Evolutionary conservation across 139 green algal species (phyloP).

Genomic region (Auxenochlorella pyrenoidosa): DNA sequence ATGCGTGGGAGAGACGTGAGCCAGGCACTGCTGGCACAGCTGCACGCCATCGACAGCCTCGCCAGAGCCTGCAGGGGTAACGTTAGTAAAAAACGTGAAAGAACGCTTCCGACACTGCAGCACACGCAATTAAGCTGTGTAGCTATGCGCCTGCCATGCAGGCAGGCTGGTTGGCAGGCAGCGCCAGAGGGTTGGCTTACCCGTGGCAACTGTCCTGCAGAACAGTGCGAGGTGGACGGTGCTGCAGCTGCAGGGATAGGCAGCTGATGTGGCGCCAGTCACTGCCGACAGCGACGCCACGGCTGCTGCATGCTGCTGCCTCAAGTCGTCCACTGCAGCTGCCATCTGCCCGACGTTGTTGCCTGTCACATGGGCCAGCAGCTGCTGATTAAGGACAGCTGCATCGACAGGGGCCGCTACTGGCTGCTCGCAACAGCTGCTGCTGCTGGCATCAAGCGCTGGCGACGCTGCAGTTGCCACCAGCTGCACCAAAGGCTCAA

Average conservation of each 20-base stretch:
- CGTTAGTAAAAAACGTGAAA: too few relatives aligned
- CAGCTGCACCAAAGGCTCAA: conserved; percentile 25
- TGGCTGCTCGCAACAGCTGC: background rate
- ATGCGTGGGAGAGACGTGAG: background rate
- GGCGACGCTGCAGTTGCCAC: background rate
- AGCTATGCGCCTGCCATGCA: too few relatives aligned
- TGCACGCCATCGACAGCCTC: background rate
- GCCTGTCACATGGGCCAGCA: background rate
- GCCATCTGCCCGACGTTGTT: background rate
- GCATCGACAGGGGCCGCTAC: background rate
- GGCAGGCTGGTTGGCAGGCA: background rate
- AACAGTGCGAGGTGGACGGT: conserved; percentile 10
- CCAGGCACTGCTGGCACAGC: conserved; percentile 2
- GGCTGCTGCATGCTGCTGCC: background rate
- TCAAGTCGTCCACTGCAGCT: background rate
- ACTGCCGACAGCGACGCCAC: background rate
- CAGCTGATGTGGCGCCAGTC: background rate
- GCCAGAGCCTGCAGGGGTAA: too few relatives aligned
- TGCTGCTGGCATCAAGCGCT: too few relatives aligned
- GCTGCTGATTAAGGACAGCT: background rate
- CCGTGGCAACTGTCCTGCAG: background rate
- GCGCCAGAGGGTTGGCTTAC: background rate
- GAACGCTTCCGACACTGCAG: too few relatives aligned
- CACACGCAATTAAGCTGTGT: too few relatives aligned
- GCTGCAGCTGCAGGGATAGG: conserved; percentile 14